Evolutionary conservation across 345 rosid genomes (phyloP), one percentile per base, ranked within the genome.

Genomic region (Hibiscus mutabilis): DNA sequence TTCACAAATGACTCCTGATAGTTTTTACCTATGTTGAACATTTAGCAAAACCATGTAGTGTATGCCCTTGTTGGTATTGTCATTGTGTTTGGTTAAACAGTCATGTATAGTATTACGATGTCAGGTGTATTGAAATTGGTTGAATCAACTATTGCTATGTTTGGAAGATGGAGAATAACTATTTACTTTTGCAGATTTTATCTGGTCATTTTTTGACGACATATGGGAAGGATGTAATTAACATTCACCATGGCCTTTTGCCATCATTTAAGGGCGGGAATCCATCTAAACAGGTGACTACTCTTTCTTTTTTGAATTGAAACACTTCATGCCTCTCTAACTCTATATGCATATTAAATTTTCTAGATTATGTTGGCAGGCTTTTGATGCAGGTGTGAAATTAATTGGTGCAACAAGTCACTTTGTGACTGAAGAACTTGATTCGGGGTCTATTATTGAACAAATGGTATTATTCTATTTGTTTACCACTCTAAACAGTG

Each of bases 161-260:
- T 55, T 44, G 6, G 18, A 25, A 51, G 59, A 25, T 62, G 25
- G 14, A 33, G 52, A 33, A 60, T 70, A 24, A 66, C 52, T 46
- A 25, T 35, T 73, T 68, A 22, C 53, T 74, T 42, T 56, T 71
- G 69, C 91, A 95, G 97, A 0, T 92, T 75, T 78, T 95, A 18
- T 92, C 99, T 5, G 85, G 86, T 70, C 77, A 82, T 6, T 90
- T 95, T 70, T 85, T 95, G 82, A 82, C 71, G 81, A 72, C 63
- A 76, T 90, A 95, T 74, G 92, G 96, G 68, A 95, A 92, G 82
- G 96, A 92, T 85, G 72, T 92, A 77, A 92, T 95, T 74, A 95
- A 95, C 82, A 95, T 95, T 77, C 99, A 95, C 80, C 99, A 95
- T 72, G 99, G 99, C 35, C 99, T 92, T 83, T 78, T 95, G 82